Conservation (phyloP, 2,329 filamentous ascomycete species). For the Cryoendolithus antarcticus region DNA sequence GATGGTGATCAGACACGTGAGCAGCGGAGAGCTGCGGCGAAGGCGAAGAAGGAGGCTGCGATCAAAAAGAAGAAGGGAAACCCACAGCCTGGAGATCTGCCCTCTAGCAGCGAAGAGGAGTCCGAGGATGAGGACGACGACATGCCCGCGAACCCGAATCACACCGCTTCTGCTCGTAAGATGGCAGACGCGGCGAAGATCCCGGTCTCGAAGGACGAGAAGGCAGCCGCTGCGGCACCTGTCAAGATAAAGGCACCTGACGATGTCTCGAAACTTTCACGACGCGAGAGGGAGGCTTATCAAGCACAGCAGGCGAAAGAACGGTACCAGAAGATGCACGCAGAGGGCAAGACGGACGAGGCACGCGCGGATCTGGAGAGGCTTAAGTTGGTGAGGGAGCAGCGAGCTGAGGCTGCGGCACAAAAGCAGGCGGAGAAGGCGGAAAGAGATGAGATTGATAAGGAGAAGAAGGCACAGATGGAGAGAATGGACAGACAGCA, state of each 20-base stretch:
- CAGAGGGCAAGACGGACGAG: conserved; percentile 93
- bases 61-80: conserved; percentile 59
- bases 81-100: conserved; percentile 76
- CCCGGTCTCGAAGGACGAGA: too few species aligned
- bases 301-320: conserved; percentile 83
- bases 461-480: conserved; percentile 39
- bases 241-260: conserved; percentile 48
- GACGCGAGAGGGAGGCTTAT: conserved; percentile 63
- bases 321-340: conserved; percentile 80
- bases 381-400: conserved; percentile 68
- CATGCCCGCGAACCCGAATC: conserved; percentile 85
- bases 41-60: conserved; percentile 82
- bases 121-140: conserved; percentile 44
- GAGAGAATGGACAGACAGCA: conserved; percentile 36
- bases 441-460: conserved; percentile 43
- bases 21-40: conserved; percentile 74
- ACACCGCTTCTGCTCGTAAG: conserved; percentile 54
- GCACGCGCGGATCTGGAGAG: conserved; percentile 80
- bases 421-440: conserved; percentile 59
- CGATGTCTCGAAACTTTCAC: conserved; percentile 44
- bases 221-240: conserved; percentile 36
- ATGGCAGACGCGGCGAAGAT: conserved; percentile 52
- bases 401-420: conserved; percentile 70
- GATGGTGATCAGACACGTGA: conserved; percentile 61
- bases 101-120: conserved; percentile 52